These are phyloP conservation scores for Solanum aculeatissimum DNA, from an alignment of 305 asterid genomes.

Conservation along the genomic window DNA sequence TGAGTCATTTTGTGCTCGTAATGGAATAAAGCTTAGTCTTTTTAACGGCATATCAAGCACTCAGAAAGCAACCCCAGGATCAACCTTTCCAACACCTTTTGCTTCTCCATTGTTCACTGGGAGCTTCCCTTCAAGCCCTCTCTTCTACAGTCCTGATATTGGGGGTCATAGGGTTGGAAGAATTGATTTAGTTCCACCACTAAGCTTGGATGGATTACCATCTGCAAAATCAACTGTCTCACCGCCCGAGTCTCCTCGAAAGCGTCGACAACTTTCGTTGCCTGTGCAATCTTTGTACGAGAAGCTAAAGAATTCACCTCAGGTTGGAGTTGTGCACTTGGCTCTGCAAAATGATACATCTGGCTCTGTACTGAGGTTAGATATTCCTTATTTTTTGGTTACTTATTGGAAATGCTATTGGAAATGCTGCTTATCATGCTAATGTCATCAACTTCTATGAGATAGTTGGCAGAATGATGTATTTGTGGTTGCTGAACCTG, in stretches of 20 bases:
- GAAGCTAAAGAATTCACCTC: slow-evolving; percentile 80
- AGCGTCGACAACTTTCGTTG: slow-evolving; percentile 57
- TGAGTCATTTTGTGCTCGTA: slow-evolving; percentile 66
- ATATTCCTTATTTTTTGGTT: neutral
- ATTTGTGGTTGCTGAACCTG: slow-evolving; percentile 99
- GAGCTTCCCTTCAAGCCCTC: slow-evolving; percentile 95
- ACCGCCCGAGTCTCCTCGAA: slow-evolving; percentile 83
- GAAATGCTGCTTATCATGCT: slow-evolving; percentile 6
- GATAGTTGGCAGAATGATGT: slow-evolving; percentile 98
- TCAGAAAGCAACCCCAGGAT: slow-evolving; percentile 51
- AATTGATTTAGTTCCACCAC: slow-evolving; percentile 89
- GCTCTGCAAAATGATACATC: slow-evolving; percentile 88
- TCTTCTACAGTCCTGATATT: slow-evolving; percentile 72
- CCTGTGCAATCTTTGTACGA: slow-evolving; percentile 64
- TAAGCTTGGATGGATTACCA: slow-evolving; percentile 84
- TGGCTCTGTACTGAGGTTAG: slow-evolving; percentile 86
- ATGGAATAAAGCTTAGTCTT: slow-evolving; percentile 59
- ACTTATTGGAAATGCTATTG: neutral
- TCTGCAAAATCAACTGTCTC: slow-evolving; percentile 53
- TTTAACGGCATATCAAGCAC: slow-evolving; percentile 47
- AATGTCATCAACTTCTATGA: slow-evolving; percentile 4
- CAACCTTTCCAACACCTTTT: slow-evolving; percentile 65
- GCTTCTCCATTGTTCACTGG: slow-evolving; percentile 97
- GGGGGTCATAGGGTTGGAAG: slow-evolving; percentile 65
- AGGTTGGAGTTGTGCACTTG: slow-evolving; percentile 87